Evolutionary conservation across 345 rosid genomes (phyloP).

Genomic region (Conringia planisiliqua): DNA sequence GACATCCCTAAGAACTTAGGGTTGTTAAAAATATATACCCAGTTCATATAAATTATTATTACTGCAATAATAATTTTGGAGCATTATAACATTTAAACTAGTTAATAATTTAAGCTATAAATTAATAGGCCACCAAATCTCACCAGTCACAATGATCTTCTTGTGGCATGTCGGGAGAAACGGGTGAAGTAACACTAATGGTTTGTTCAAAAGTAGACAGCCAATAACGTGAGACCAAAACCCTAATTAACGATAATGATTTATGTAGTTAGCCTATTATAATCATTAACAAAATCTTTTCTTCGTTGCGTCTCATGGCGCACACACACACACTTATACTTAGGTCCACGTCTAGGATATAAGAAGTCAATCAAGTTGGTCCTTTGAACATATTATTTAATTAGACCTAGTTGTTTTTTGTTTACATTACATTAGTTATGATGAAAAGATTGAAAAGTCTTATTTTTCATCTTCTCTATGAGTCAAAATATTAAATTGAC

Average conservation of each 20-base stretch:
- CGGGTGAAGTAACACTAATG: constrained; percentile 26
- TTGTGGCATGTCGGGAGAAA: constrained; percentile 33
- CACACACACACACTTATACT: not conserved
- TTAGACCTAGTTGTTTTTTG: not conserved
- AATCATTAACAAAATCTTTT: constrained; percentile 3
- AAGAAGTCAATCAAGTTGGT: constrained; percentile 31
- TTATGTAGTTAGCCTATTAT: not conserved
- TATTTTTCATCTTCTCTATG: not conserved
- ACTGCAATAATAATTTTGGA: constrained; percentile 7
- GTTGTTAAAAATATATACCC: constrained; percentile 4
- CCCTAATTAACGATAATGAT: constrained; percentile 7
- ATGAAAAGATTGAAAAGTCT: not conserved
- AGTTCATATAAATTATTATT: constrained; percentile 3
- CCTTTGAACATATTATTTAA: not conserved
- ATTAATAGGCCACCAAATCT: constrained; percentile 27
- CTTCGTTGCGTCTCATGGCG: constrained; percentile 3
- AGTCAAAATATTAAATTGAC: constrained; percentile 26
- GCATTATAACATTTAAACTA: not conserved
- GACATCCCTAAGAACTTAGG: constrained; percentile 23
- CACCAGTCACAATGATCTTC: constrained; percentile 17
- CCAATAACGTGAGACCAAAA: constrained; percentile 28
- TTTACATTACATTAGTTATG: not conserved
- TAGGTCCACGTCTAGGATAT: constrained; percentile 19
- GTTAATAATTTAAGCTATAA: not conserved
- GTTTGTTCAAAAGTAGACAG: constrained; percentile 36